A percentile compares a stretch with the other conserved stretches of the same genome.
These are phyloP conservation scores for Delonix regia DNA, from an alignment of 306 rosid species.

Conservation along the genomic window DNA sequence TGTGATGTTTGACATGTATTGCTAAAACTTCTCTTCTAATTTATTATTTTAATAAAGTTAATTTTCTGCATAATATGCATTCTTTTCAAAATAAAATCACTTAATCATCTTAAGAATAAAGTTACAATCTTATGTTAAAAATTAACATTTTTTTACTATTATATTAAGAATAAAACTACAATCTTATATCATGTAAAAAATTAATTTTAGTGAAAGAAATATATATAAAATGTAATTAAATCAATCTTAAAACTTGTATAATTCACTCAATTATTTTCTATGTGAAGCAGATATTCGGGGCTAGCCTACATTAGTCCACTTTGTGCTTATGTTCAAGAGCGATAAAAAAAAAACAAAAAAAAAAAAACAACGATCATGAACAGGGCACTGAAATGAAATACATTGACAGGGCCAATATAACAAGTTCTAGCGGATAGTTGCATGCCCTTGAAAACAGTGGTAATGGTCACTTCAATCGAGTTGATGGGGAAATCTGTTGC, in stretches of 20 bases:
- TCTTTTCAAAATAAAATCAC: neutral
- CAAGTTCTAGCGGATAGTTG: neutral
- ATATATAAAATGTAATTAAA: no score
- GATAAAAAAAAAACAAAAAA: no score
- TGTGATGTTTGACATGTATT: neutral
- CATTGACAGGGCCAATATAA: neutral
- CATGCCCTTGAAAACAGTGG: neutral
- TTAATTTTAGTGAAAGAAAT: neutral
- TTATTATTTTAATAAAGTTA: neutral
- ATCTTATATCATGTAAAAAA: neutral
- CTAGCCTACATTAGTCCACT: neutral
- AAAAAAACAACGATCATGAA: no score
- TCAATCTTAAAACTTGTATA: no score
- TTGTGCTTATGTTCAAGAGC: neutral
- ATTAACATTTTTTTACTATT: neutral
- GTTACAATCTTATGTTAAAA: neutral
- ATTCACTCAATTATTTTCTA: neutral
- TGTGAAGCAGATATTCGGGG: conserved; percentile 25
- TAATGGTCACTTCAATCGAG: neutral
- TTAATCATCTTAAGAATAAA: neutral
- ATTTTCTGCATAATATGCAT: neutral
- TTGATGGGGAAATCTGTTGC: neutral
- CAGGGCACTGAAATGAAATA: neutral
- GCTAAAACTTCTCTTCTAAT: neutral
- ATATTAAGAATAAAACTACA: neutral